These are phyloP conservation scores for Trametes villosa DNA, from an alignment of 768 basidiomycete genomes.

Conservation along the genomic window DNA sequence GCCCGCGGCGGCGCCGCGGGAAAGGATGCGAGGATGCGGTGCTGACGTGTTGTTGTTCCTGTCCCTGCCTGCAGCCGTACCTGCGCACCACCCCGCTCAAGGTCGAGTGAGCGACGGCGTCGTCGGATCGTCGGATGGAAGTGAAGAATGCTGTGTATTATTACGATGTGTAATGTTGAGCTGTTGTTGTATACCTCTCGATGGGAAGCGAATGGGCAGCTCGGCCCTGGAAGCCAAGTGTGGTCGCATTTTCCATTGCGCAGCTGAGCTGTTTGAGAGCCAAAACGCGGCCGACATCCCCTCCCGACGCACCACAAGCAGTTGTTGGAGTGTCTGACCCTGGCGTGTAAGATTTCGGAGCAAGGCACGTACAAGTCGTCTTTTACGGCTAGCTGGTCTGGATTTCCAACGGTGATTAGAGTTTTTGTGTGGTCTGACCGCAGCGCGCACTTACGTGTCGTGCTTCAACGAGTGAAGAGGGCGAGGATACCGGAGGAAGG, in stretches of 20 bases:
- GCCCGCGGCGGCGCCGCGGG: neutral
- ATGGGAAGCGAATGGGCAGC: neutral
- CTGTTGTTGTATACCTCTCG: conserved; percentile 37
- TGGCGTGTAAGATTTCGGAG: neutral
- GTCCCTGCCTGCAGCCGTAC: conserved; percentile 83
- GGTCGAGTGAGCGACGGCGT: conserved; percentile 28
- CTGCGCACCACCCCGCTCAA: conserved; percentile 75
- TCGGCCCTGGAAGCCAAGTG: neutral
- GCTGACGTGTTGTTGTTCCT: neutral
- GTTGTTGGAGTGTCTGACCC: too few relatives aligned
- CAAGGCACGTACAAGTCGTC: neutral
- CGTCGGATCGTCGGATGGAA: conserved; percentile 69
- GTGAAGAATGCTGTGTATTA: conserved; percentile 30
- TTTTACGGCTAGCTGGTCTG: too few relatives aligned
- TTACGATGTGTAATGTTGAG: neutral
- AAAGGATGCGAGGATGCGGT: neutral
- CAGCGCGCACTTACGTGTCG: too few relatives aligned
- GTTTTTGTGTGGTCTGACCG: too few relatives aligned
- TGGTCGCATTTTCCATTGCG: neutral
- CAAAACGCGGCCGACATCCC: too few relatives aligned
- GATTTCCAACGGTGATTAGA: too few relatives aligned
- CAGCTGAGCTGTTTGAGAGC: neutral
- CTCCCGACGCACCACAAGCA: too few relatives aligned
- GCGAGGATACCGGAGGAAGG: neutral
- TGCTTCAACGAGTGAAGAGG: neutral